phyloP scores from a whole-genome alignment of 345 rosid genomes.

The Brassica napus region DNA sequence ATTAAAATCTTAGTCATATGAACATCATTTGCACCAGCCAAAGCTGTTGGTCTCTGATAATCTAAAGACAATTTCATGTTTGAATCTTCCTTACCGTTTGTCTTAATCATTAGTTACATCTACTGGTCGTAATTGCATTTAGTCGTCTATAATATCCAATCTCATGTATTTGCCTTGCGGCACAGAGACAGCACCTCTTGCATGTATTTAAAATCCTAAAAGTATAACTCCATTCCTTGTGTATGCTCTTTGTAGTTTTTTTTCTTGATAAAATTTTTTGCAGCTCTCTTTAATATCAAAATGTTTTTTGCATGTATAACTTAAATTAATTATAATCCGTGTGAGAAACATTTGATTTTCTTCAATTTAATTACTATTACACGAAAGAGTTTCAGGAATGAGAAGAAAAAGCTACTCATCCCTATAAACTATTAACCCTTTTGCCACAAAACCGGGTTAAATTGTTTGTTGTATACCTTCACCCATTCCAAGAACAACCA shows the following conservation, averaged over 20 bases:
- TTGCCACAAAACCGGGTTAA: neutral
- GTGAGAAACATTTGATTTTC: neutral
- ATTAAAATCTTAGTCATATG: conserved; percentile 10
- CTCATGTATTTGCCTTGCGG: neutral
- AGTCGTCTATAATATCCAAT: neutral
- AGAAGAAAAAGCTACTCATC: neutral
- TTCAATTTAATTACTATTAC: neutral
- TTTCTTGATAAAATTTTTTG: no score
- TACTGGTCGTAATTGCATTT: neutral
- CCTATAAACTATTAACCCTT: neutral
- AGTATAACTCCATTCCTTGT: neutral
- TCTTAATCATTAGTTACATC: neutral
- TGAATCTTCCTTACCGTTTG: neutral
- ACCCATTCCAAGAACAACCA: conserved; percentile 10
- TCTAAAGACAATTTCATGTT: neutral
- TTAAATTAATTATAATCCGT: neutral
- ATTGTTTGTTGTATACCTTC: neutral
- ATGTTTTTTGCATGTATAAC: no score
- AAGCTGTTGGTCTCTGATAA: conserved; percentile 4
- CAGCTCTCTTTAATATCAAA: no score
- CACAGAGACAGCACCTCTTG: neutral
- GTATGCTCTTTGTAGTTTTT: neutral
- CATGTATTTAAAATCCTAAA: neutral
- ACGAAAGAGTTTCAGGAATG: neutral
- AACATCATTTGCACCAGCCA: conserved; percentile 1